Conservation (phyloP, 495 filamentous ascomycete species). For the Gamarada debralockiae region DNA sequence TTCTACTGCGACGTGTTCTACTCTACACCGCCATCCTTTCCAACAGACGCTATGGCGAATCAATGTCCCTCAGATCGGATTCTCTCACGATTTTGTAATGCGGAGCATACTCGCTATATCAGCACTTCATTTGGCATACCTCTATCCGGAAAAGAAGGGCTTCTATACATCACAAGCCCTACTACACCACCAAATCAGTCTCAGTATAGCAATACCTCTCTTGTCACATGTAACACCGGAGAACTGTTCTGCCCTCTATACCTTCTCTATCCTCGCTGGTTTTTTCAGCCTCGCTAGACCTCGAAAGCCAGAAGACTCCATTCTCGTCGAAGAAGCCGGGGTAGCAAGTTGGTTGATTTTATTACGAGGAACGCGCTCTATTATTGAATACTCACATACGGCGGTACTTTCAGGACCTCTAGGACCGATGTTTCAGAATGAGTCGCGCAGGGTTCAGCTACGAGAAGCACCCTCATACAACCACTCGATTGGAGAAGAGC, state of each 20-base stretch:
- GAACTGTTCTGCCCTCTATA: slow-evolving; percentile 45
- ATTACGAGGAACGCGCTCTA: slow-evolving; percentile 32
- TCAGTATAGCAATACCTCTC: slow-evolving; percentile 39
- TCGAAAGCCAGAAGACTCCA: slow-evolving; percentile 30
- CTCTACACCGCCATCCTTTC: slow-evolving; percentile 29
- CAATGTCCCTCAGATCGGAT: slow-evolving; percentile 42
- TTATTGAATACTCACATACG: slow-evolving; percentile 26
- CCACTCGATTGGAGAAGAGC: no score
- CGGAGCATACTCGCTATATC: slow-evolving; percentile 45
- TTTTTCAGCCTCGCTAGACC: slow-evolving; percentile 44
- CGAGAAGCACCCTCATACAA: not conserved
- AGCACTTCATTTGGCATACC: slow-evolving; percentile 48
- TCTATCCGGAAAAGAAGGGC: slow-evolving; percentile 30
- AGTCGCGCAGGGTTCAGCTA: slow-evolving; percentile 16
- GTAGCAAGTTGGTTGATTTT: slow-evolving; percentile 36
- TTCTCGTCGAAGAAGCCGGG: slow-evolving; percentile 30
- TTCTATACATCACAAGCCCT: slow-evolving; percentile 44
- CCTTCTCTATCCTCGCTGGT: slow-evolving; percentile 46
- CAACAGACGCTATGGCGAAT: slow-evolving; percentile 32
- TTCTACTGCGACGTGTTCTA: slow-evolving; percentile 30
- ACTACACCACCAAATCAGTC: slow-evolving; percentile 43
- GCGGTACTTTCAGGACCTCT: slow-evolving; percentile 21
- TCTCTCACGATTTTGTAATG: slow-evolving; percentile 50
- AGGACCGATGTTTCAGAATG: slow-evolving; percentile 28
- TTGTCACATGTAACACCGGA: slow-evolving; percentile 39